Evolutionary conservation across 116 monocot genomes (phyloP).

Genomic region (Papilionanthe hybrid): DNA sequence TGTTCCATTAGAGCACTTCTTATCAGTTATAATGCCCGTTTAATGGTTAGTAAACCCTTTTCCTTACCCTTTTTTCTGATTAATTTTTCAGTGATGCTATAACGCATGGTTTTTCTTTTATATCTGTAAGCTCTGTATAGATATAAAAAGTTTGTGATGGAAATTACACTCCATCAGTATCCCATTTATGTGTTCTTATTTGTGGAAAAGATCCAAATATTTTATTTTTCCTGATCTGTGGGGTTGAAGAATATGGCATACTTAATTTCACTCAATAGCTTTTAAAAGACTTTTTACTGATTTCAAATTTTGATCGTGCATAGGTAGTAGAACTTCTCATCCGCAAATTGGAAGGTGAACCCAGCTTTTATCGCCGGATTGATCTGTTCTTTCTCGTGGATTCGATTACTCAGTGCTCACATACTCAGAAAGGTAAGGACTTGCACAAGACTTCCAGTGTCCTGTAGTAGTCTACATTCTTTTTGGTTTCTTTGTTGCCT

Average conservation of each 20-base stretch:
- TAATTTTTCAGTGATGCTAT: background rate
- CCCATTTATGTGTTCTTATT: background rate
- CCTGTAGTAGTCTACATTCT: background rate
- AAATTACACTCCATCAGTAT: background rate
- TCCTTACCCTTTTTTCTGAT: background rate
- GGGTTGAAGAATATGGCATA: background rate
- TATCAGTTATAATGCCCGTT: background rate
- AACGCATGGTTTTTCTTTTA: background rate
- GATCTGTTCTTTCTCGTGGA: slow-evolving; percentile 84
- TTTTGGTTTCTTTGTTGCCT: background rate
- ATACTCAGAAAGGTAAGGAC: slow-evolving; percentile 75
- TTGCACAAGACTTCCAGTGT: background rate
- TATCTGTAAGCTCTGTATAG: background rate
- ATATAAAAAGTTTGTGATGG: background rate
- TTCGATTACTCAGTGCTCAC: slow-evolving; percentile 92
- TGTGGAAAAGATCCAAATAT: background rate
- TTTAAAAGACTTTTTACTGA: background rate
- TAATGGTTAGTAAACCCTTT: background rate
- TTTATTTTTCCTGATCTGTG: background rate
- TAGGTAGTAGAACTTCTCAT: slow-evolving; percentile 94
- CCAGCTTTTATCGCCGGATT: slow-evolving; percentile 77
- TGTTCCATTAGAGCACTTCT: background rate
- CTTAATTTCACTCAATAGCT: background rate
- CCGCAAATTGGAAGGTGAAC: slow-evolving; percentile 77
- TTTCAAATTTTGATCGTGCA: slow-evolving; percentile 1